Conservation (phyloP, 805 yeast species). For the Sugiyamaella floridensis region DNA sequence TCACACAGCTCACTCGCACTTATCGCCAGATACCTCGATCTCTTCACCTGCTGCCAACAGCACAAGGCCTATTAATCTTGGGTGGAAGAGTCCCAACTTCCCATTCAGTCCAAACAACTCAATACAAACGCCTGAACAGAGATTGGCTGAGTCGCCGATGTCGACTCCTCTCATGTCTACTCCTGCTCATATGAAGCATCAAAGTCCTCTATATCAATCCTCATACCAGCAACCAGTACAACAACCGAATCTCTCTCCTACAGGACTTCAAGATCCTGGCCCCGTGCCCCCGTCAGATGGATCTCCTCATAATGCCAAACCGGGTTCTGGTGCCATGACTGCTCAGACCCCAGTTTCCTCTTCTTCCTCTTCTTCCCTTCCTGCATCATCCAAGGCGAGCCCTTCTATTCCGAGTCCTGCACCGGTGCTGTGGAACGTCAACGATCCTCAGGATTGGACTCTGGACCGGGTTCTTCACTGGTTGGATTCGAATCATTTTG, state of each 20-base stretch:
- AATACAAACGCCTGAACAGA: background rate
- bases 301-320: background rate
- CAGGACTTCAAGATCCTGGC: too few species aligned
- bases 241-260: background rate
- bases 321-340: background rate
- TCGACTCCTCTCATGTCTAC: slow-evolving; percentile 8
- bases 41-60: slow-evolving; percentile 2
- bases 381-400: background rate
- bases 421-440: slow-evolving; percentile 42
- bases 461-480: slow-evolving; percentile 58
- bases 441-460: slow-evolving; percentile 62
- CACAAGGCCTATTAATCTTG: slow-evolving; percentile 1
- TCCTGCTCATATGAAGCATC: slow-evolving; percentile 5
- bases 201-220: background rate
- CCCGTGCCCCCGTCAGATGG: background rate
- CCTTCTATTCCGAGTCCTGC: slow-evolving; percentile 8
- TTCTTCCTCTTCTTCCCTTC: too few species aligned
- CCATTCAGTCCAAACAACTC: background rate
- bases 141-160: background rate
- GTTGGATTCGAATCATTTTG: slow-evolving; percentile 64
- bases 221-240: background rate
- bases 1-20: background rate
- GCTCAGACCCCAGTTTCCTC: too few species aligned
- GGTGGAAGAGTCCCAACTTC: slow-evolving; percentile 2
- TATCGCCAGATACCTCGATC: slow-evolving; percentile 1